Evolutionary conservation across 106 monocot species (phyloP), one percentile per base, ranked within the genome.

Genomic region (Acorus calamus): DNA sequence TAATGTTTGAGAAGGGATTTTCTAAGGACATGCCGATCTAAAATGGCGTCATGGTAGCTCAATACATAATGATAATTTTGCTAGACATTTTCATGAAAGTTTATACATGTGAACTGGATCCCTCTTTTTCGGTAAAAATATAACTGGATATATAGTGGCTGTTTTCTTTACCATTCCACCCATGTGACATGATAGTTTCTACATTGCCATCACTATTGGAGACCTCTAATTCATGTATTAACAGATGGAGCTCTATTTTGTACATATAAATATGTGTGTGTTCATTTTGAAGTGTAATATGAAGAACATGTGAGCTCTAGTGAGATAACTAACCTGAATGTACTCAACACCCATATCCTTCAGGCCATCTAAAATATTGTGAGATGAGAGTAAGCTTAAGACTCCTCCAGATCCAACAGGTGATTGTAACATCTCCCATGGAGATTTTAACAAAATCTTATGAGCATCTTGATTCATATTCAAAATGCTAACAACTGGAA

Each of bases 361-460:
- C 42, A 60, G 6, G 6, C 44, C 59, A 60, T 60, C 59, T 7
- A 60, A 5, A 60, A 60, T 4, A 7, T 60, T 4, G 10, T 60
- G 59, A 5, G 43, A 42, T 11, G 59, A 60, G 6, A 60, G 59
- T 12, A 43, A 6, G 11, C 59, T 60, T 2, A 60, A 60, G 11
- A 60, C 12, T 41, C 59, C 59, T 7, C 59, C 59, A 60, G 59
- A 60, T 60, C 59, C 59, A 3, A 60, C 42, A 3, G 59, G 59
- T 12, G 11, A 60, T 10, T 60, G 12, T 0, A 60, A 43, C 44
- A 60, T 60, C 44, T 60, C 59, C 59, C 59, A 60, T 60, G 59
- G 59, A 60, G 59, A 60, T 60, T 43, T 60, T 10, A 60, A 42
- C 59, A 60, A 42, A 7, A 42, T 60, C 44, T 12, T 43, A 6